These are phyloP conservation scores for Pseudocohnilembus persalinus DNA, from an alignment of 169 alveolate genomes.

Conservation along the genomic window DNA sequence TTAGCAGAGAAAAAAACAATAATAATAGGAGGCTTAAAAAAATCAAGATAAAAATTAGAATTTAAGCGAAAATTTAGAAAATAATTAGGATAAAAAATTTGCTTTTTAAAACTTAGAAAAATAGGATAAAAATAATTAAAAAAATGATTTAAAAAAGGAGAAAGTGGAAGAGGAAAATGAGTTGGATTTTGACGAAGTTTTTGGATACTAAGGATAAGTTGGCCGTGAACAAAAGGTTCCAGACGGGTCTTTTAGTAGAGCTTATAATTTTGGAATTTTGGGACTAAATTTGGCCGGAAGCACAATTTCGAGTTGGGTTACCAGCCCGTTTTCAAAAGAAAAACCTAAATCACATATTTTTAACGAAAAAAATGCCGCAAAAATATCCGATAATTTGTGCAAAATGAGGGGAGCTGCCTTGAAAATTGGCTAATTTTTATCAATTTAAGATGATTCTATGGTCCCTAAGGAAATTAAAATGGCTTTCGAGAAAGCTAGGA, in stretches of 20 bases:
- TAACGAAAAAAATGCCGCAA: constrained; percentile 68
- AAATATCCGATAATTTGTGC: constrained; percentile 71
- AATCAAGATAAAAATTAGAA: too few species aligned
- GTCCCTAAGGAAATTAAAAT: constrained; percentile 84
- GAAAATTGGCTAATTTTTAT: constrained; percentile 81
- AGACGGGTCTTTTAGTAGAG: not conserved
- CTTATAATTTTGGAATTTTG: not conserved
- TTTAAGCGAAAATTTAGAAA: too few species aligned
- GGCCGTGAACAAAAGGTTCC: not conserved
- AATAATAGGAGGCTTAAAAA: too few species aligned
- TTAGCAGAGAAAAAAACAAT: too few species aligned
- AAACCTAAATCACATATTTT: not conserved
- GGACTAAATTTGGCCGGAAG: not conserved
- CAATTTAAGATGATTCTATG: constrained; percentile 85
- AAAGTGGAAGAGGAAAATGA: not conserved
- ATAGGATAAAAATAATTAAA: too few species aligned
- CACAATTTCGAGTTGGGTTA: not conserved
- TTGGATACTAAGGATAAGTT: not conserved
- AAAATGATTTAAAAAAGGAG: too few species aligned
- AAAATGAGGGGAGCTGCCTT: constrained; percentile 91
- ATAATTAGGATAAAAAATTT: too few species aligned
- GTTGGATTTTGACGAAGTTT: not conserved
- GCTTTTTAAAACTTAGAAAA: too few species aligned
- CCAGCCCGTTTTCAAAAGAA: not conserved
- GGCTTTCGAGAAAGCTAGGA: constrained; percentile 88